phyloP scores from a whole-genome alignment of 345 rosid species.

The Luvunga scandens region DNA sequence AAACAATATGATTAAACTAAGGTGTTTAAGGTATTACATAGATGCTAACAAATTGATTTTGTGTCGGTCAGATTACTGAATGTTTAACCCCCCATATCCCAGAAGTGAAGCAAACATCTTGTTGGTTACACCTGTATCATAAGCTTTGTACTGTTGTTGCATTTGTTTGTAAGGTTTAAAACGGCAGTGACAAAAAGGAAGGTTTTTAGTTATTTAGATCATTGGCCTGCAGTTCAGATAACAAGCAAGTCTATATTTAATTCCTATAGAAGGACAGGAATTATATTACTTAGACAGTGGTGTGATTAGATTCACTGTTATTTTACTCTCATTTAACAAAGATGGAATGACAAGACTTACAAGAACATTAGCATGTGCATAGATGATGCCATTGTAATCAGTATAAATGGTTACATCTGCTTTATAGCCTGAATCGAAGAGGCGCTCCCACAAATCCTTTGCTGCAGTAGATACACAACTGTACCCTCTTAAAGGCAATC shows the following conservation, averaged over 20 bases:
- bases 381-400: constrained; percentile 47
- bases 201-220: background rate
- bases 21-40: constrained; percentile 11
- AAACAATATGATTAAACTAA: background rate
- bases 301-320: too few relatives aligned
- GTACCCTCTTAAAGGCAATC: constrained; percentile 19
- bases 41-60: background rate
- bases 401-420: constrained; percentile 64
- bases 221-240: too few relatives aligned
- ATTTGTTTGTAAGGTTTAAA: background rate
- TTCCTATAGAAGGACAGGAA: too few relatives aligned
- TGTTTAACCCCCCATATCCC: background rate
- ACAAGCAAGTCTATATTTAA: too few relatives aligned
- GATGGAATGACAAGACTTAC: constrained; percentile 39
- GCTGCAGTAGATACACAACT: constrained; percentile 35
- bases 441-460: constrained; percentile 62
- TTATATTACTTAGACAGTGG: too few relatives aligned
- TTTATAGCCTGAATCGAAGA: constrained; percentile 68
- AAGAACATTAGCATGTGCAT: constrained; percentile 69
- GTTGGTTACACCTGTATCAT: too few relatives aligned
- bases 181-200: background rate
- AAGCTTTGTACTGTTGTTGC: too few relatives aligned
- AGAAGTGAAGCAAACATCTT: too few relatives aligned
- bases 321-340: background rate
- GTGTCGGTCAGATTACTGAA: background rate